Conservation (phyloP, 1,284 basidiomycete genomes). For the Puccinia coronata region DNA sequence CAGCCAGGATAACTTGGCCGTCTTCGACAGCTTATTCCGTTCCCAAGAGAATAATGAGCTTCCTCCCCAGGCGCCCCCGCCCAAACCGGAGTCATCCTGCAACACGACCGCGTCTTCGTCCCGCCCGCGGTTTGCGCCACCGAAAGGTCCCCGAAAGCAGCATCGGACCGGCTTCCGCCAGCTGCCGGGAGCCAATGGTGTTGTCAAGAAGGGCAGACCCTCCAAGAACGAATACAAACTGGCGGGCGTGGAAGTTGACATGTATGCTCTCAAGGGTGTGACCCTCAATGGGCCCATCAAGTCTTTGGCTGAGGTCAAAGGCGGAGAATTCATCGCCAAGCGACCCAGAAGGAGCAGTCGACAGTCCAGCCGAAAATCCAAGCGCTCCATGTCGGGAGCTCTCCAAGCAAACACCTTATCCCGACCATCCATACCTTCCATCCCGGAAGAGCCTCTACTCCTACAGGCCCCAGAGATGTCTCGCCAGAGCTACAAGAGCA, state of each 20-base stretch:
- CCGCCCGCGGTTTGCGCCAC: conserved; percentile 23
- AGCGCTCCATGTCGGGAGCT: background rate
- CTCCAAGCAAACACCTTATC: background rate
- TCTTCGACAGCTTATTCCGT: background rate
- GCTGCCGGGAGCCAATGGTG: conserved; percentile 31
- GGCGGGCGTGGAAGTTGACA: conserved; percentile 40
- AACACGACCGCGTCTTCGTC: background rate
- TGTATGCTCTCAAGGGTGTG: conserved; percentile 39
- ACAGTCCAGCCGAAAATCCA: background rate
- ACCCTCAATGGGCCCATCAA: conserved; percentile 25
- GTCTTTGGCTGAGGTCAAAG: conserved; percentile 8
- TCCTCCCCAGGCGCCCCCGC: no score
- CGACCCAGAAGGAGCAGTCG: background rate
- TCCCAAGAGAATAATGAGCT: conserved; percentile 1
- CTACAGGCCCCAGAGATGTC: background rate
- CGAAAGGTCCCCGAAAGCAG: conserved; percentile 38
- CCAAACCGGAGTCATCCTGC: background rate
- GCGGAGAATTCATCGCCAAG: background rate
- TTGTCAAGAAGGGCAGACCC: conserved; percentile 42
- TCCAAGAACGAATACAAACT: conserved; percentile 39
- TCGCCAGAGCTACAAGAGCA: background rate
- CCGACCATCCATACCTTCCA: background rate
- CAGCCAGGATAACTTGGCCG: conserved; percentile 3
- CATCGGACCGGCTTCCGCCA: conserved; percentile 44
- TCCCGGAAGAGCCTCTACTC: background rate